phyloP scores from a whole-genome alignment of 306 rosid genomes.

The Inga oerstediana region DNA sequence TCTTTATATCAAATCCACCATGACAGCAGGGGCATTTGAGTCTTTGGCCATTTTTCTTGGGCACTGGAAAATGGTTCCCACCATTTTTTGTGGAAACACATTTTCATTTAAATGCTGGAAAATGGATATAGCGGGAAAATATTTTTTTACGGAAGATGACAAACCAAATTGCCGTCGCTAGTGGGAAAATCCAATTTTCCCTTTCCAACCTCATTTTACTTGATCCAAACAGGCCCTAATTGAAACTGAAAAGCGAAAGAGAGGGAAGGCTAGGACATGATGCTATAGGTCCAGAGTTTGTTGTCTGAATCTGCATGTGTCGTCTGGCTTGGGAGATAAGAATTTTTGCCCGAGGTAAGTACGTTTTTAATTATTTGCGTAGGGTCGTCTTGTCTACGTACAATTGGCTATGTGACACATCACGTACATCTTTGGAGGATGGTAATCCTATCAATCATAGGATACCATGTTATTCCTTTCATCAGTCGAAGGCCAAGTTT shows the following conservation, averaged over 20 bases:
- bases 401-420: neutral
- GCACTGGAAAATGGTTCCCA: no score
- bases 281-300: slow-evolving; percentile 3
- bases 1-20: no score
- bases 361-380: neutral
- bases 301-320: neutral
- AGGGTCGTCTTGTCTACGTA: neutral
- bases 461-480: neutral
- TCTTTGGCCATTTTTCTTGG: no score
- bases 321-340: neutral
- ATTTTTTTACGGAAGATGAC: no score
- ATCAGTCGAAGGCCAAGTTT: neutral
- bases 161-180: no score
- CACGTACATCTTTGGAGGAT: neutral
- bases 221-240: neutral
- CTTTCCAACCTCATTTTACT: no score
- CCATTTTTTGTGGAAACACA: no score
- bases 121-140: no score
- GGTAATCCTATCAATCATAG: neutral
- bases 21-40: no score
- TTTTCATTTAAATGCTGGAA: no score
- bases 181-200: no score
- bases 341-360: neutral
- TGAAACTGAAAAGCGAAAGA: slow-evolving; percentile 42
- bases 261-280: slow-evolving; percentile 4